These are phyloP conservation scores for Pisolithus microcarpus DNA, from an alignment of 768 basidiomycete genomes.

Conservation along the genomic window DNA sequence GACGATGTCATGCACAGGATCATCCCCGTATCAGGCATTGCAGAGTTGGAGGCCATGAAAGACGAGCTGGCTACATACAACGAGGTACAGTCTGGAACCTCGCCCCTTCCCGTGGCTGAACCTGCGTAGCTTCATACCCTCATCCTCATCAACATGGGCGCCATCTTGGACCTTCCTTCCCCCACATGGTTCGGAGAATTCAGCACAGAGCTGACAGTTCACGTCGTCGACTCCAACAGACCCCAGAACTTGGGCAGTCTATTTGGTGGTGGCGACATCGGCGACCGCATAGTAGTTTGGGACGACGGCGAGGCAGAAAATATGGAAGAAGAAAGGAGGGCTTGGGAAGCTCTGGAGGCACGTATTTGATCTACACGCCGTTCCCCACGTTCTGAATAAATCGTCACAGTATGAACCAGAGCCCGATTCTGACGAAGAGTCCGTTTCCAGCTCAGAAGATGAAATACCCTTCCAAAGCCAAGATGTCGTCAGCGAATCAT, in stretches of 20 bases:
- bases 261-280: constrained; percentile 62
- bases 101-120: constrained; percentile 1
- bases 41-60: constrained; percentile 60
- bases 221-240: constrained; percentile 91
- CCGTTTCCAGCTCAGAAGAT: constrained; percentile 39
- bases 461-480: constrained; percentile 40
- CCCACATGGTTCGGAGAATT: constrained; percentile 74
- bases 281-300: constrained; percentile 81
- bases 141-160: constrained; percentile 88
- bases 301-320: constrained; percentile 78
- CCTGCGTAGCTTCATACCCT: constrained; percentile 70
- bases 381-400: constrained; percentile 5
- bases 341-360: constrained; percentile 83
- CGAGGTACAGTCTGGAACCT: constrained; percentile 44
- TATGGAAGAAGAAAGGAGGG: constrained; percentile 63
- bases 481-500: constrained; percentile 25
- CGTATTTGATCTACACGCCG: constrained; percentile 13
- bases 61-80: constrained; percentile 58
- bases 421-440: constrained; percentile 57
- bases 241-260: constrained; percentile 86
- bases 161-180: constrained; percentile 74
- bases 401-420: constrained; percentile 66
- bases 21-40: constrained; percentile 81
- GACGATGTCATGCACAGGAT: constrained; percentile 91
- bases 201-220: constrained; percentile 55